Conservation (phyloP, 768 basidiomycete genomes). For the Russula sp. region DNA sequence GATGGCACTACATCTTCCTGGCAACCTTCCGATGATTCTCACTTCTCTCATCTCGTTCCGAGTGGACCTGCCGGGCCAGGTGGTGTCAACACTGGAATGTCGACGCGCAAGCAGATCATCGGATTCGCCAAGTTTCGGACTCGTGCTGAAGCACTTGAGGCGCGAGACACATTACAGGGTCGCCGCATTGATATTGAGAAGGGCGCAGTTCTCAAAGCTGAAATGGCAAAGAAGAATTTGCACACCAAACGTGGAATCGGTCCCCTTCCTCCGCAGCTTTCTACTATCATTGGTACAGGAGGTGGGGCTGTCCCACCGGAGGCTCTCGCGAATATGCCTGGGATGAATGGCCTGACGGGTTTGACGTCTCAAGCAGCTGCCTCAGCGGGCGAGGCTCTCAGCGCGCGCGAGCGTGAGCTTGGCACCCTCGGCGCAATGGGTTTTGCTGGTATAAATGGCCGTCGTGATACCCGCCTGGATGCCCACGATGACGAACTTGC, state of each 20-base stretch:
- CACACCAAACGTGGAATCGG: constrained; percentile 91
- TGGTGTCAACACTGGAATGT: constrained; percentile 28
- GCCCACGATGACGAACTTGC: constrained; percentile 46
- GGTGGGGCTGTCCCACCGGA: constrained; percentile 22
- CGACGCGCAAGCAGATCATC: constrained; percentile 91
- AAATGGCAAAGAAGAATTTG: constrained; percentile 99
- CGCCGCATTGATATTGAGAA: constrained; percentile 89
- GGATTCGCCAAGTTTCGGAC: constrained; percentile 96
- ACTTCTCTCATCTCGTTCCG: constrained; percentile 28
- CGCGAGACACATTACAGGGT: constrained; percentile 84
- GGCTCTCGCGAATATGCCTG: constrained; percentile 27
- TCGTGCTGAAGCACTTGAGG: constrained; percentile 79
- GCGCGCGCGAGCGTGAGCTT: constrained; percentile 43
- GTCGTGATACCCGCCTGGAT: constrained; percentile 28
- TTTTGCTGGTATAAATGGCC: constrained; percentile 28
- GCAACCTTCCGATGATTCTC: constrained; percentile 37
- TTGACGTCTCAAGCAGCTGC: constrained; percentile 13
- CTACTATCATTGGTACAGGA: constrained; percentile 22
- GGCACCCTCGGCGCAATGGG: constrained; percentile 45
- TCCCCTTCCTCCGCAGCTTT: constrained; percentile 24
- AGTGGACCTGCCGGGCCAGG: constrained; percentile 19
- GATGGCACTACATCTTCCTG: constrained; percentile 70
- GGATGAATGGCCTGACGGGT: constrained; percentile 25
- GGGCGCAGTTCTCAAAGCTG: constrained; percentile 89
- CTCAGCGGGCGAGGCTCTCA: constrained; percentile 30